Evolutionary conservation across 805 yeast species (phyloP), one percentile per base, ranked within the genome.

Genomic region (Torulaspora microellipsoides): DNA sequence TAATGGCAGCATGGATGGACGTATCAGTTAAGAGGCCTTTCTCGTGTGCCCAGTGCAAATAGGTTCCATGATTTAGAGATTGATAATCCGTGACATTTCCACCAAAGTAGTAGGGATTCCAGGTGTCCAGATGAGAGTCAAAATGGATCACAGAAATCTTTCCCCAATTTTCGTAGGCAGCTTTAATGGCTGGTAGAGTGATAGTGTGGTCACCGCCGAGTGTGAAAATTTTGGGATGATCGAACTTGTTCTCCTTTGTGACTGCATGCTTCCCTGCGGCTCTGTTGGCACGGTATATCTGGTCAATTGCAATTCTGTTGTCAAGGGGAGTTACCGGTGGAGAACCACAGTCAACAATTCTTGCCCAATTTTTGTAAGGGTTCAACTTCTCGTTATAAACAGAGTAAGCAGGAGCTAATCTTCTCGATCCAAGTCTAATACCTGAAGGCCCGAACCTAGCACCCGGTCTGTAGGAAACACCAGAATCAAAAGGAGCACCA

Each of bases 51-150:
- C 78, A 81, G 58, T 81, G 86, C 34, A 82, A 65, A 49, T 80
- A 81, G 0, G 88, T 81, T 4, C 87, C 88, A 58, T 82, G 87
- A 54, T 81, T 82, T 44, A 78, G 59, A 20, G 70, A 65, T 65
- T 80, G 76, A 55, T 82, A 81, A 50, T 75, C 69, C 10, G 81
- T 66, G 17, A 80, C 61, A 6, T 78, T 82, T 3, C 86, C 87
- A 9, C 86, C 86, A 29, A 80, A 66, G 14, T 71, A 74, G 40
- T 68, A 60, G 4, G 88, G 88, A 50, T 75, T 72, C 83, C 86
- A 81, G 2, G 87, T 81, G 62, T 82, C 88, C 34, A 81, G 71
- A 59, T 81, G 88, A 20, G 83, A 72, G 57, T 81, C 88, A 49
- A 81, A 80, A 57, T 81, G 77, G 56, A 45, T 59, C 60, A 75